A percentile compares a stretch with the other conserved stretches of the same genome.
phyloP scores from a whole-genome alignment of 768 basidiomycete genomes.

The Lentinula raphanica region DNA sequence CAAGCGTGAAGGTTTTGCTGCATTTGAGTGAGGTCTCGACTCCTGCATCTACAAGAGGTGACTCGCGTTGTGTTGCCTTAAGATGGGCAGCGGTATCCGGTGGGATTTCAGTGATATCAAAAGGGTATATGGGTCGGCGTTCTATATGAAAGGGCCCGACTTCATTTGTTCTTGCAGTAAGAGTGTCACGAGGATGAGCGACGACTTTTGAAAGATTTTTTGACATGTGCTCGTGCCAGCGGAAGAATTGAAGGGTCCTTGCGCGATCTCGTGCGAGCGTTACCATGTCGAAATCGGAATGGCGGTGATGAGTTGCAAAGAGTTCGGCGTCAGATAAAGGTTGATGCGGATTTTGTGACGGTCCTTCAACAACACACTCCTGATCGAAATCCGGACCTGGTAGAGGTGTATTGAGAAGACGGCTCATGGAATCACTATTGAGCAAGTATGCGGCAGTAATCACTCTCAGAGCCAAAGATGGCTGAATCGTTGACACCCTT shows the following conservation, averaged over 20 bases:
- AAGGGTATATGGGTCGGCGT: slow-evolving; percentile 10
- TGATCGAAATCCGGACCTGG: background rate
- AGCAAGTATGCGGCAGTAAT: slow-evolving; percentile 12
- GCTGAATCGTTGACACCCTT: slow-evolving; percentile 10
- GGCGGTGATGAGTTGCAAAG: slow-evolving; percentile 15
- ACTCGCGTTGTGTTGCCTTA: background rate
- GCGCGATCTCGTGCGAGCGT: slow-evolving; percentile 18
- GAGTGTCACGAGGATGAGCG: slow-evolving; percentile 13
- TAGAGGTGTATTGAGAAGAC: background rate
- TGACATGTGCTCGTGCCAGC: slow-evolving; percentile 17
- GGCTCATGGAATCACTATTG: background rate
- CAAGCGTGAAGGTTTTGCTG: slow-evolving; percentile 6
- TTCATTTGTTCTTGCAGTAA: slow-evolving; percentile 10
- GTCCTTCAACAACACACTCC: background rate
- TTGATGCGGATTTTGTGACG: background rate
- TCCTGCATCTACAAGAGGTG: background rate
- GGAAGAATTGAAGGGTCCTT: slow-evolving; percentile 22
- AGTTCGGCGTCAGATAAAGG: slow-evolving; percentile 15
- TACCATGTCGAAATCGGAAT: slow-evolving; percentile 20
- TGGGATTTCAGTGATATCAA: slow-evolving; percentile 4
- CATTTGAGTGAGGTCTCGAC: background rate
- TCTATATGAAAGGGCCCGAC: slow-evolving; percentile 7
- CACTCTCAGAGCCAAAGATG: slow-evolving; percentile 13
- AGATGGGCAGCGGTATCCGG: too few relatives aligned
- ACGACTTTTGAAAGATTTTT: slow-evolving; percentile 12